phyloP scores from a whole-genome alignment of 2,329 filamentous ascomycete species.

The Periconia sp. region DNA sequence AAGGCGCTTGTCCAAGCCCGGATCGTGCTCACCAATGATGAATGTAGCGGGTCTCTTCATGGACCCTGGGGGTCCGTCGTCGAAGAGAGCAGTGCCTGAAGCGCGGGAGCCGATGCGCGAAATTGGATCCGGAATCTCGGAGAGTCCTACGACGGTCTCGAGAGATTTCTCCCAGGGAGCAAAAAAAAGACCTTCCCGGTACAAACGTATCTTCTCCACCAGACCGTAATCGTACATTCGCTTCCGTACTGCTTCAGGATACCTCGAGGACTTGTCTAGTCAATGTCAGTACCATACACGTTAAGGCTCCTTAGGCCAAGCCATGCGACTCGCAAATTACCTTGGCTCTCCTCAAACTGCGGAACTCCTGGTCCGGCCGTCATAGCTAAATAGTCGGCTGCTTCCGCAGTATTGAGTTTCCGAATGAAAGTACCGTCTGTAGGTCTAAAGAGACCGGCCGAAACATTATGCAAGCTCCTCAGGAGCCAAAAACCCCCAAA shows the following conservation, averaged over 20 bases:
- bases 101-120: constrained; percentile 14
- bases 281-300: too few relatives aligned
- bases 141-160: constrained; percentile 56
- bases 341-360: constrained; percentile 47
- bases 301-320: too few relatives aligned
- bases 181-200: constrained; percentile 54
- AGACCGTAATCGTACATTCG: constrained; percentile 54
- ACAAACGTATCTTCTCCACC: constrained; percentile 57
- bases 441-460: constrained; percentile 35
- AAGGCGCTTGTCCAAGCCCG: constrained; percentile 57
- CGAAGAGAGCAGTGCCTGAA: constrained; percentile 50
- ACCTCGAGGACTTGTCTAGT: constrained; percentile 41
- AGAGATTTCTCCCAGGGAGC: constrained; percentile 59
- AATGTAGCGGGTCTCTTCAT: constrained; percentile 61
- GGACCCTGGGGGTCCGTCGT: constrained; percentile 51
- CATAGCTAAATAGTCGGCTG: constrained; percentile 57
- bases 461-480: constrained; percentile 47
- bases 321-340: too few relatives aligned
- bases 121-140: constrained; percentile 44
- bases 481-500: constrained; percentile 60
- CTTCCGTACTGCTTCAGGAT: constrained; percentile 47
- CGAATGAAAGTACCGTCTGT: constrained; percentile 14
- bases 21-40: constrained; percentile 60
- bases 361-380: constrained; percentile 57
- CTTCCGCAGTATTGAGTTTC: constrained; percentile 24